Evolutionary conservation across 768 basidiomycete species (phyloP).

Genomic region (Baorangia bicolor): DNA sequence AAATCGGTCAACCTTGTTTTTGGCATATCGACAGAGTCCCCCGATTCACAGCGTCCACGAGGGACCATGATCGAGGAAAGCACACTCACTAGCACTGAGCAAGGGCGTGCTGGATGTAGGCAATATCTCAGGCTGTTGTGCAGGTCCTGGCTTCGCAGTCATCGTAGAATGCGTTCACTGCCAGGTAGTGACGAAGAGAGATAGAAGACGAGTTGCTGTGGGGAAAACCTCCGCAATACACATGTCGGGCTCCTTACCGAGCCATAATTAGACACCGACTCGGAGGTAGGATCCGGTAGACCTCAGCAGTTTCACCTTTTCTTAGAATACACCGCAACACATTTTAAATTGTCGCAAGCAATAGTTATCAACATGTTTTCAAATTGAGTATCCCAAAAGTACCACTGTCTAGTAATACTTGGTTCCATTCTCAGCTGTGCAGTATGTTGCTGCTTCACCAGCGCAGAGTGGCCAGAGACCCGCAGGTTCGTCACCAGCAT

Average conservation of each 20-base stretch:
- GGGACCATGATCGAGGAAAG: not conserved
- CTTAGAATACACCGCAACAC: not conserved
- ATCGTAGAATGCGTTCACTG: constrained; percentile 6
- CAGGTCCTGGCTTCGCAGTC: constrained; percentile 2
- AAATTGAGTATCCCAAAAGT: not conserved
- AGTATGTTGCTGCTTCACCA: constrained; percentile 44
- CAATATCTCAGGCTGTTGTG: not conserved
- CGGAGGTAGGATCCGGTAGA: too few species aligned
- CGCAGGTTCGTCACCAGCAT: constrained; percentile 66
- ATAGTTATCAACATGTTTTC: not conserved
- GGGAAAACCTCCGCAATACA: constrained; percentile 1
- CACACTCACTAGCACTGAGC: constrained; percentile 20
- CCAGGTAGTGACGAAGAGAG: not conserved
- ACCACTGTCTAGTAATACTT: constrained; percentile 14
- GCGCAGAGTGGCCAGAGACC: constrained; percentile 57
- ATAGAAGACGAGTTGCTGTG: not conserved
- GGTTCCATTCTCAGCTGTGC: constrained; percentile 61
- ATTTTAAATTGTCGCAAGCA: not conserved
- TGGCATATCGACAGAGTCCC: not conserved
- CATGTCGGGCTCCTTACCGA: not conserved
- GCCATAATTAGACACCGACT: not conserved
- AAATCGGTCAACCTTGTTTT: not conserved
- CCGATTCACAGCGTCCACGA: not conserved
- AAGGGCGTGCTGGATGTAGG: constrained; percentile 18
- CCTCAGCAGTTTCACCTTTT: not conserved